Base-by-base conservation (phyloP, 116 monocot genomes). In the Papilionanthe hybrid region DNA sequence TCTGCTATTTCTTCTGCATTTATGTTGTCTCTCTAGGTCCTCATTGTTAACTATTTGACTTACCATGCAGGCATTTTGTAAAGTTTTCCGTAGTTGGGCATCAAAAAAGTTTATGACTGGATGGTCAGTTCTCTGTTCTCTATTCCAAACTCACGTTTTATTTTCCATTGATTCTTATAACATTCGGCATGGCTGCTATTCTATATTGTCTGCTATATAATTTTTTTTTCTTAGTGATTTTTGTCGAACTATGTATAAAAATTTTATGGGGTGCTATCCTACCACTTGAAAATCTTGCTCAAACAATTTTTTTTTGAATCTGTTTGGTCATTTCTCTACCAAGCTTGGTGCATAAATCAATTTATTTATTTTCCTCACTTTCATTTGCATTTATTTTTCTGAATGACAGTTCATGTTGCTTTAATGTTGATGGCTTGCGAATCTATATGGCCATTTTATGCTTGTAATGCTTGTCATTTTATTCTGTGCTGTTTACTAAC, bases 61-160 rank as follows among this genome's bases (percentile, higher is more conserved):
- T 72, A 56, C 17, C 27, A 56, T 88, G 72, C 84, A 94, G 94
- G 90, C 94, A 76, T 94, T 90, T 84, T 48, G 82, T 71, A 94
- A 89, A 85, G 91, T 91, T 78, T 49, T 94, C 28, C 87, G 86
- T 27, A 91, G 93, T 73, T 94, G 93, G 93, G 93, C 93, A 42
- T 94, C 93, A 23, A 94, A 94, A 50, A 94, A 94, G 86, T 94
- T 94, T 80, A 91, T 94, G 89, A 94, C 94, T 45, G 94, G 94
- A 86, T 90, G 91, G 94, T 94, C 69, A 82, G 83, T 78, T 83
- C 78, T 30, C 25, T 47, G 9, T 48, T 69, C 32, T 81, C 30
- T 69, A 69, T 28, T 69, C 53, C 60, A 60, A 22, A 7, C 5
- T 60, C 23, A 60, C 23, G 8, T 60, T 60, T 11, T 60, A 11